These are phyloP conservation scores for Leishmania turanica DNA, from an alignment of 208 protist genomes.

Conservation along the genomic window DNA sequence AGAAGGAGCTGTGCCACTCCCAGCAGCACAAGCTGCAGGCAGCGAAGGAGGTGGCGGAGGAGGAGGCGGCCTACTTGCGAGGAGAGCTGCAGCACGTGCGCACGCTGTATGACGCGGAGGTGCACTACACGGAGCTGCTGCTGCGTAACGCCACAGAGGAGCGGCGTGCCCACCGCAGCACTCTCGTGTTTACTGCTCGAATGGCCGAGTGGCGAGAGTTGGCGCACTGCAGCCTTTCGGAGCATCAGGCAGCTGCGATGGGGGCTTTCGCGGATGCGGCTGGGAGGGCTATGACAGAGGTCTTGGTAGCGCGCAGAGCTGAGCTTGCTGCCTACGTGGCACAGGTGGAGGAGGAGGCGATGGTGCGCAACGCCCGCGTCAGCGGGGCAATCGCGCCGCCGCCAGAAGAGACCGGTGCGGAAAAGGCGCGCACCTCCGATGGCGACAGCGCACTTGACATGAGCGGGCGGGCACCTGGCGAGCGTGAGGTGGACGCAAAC, in stretches of 20 bases:
- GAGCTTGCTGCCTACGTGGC: background rate
- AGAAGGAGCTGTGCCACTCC: constrained; percentile 3
- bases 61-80: constrained; percentile 13
- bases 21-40: constrained; percentile 12
- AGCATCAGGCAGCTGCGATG: constrained; percentile 3
- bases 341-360: background rate
- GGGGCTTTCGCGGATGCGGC: constrained; percentile 7
- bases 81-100: constrained; percentile 23
- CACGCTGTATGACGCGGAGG: constrained; percentile 14
- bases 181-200: background rate
- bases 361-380: background rate
- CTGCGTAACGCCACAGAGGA: constrained; percentile 4
- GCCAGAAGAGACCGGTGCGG: background rate
- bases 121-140: constrained; percentile 4
- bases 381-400: background rate
- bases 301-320: background rate
- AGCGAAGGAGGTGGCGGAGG: constrained; percentile 3
- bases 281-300: background rate
- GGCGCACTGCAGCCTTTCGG: background rate
- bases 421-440: too few relatives aligned
- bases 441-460: constrained; percentile 4
- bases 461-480: background rate
- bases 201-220: constrained; percentile 8
- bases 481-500: background rate
- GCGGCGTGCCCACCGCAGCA: constrained; percentile 3